Evolutionary conservation across 140 eudicot species (phyloP).

Genomic region (Senecio squalidus): DNA sequence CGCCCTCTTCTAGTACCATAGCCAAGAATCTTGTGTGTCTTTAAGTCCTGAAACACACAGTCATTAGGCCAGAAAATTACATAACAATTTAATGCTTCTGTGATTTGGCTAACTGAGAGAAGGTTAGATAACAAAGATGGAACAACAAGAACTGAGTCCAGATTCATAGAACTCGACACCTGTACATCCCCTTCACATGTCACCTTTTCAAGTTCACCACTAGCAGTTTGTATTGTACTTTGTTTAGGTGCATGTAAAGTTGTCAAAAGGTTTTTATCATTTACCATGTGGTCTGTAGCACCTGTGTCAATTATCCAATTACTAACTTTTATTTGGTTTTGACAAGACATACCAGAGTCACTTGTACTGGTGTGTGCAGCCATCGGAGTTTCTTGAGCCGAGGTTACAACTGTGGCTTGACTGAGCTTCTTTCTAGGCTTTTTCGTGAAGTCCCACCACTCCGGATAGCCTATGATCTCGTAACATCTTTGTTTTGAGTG

Average conservation of each 20-base stretch:
- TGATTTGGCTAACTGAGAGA: background rate
- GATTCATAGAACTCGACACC: background rate
- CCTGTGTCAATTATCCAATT: background rate
- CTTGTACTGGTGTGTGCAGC: background rate
- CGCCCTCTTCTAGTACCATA: conserved; percentile 7
- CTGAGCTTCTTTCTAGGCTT: background rate
- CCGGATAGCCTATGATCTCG: no score
- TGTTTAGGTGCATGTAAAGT: background rate
- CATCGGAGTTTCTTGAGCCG: background rate
- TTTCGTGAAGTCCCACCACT: no score
- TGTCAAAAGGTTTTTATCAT: background rate
- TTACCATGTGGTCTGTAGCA: background rate
- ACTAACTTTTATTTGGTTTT: background rate
- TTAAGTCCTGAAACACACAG: background rate
- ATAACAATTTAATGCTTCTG: background rate
- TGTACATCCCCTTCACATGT: background rate
- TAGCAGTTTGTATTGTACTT: background rate
- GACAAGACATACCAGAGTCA: background rate
- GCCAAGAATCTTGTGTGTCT: background rate
- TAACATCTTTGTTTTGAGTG: no score
- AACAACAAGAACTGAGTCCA: background rate
- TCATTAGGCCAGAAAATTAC: background rate
- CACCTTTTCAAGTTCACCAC: background rate
- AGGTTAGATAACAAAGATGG: background rate
- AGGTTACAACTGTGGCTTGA: background rate